These are phyloP conservation scores for Apiospora malaysiana DNA, from an alignment of 2,329 filamentous ascomycete species.

Conservation along the genomic window DNA sequence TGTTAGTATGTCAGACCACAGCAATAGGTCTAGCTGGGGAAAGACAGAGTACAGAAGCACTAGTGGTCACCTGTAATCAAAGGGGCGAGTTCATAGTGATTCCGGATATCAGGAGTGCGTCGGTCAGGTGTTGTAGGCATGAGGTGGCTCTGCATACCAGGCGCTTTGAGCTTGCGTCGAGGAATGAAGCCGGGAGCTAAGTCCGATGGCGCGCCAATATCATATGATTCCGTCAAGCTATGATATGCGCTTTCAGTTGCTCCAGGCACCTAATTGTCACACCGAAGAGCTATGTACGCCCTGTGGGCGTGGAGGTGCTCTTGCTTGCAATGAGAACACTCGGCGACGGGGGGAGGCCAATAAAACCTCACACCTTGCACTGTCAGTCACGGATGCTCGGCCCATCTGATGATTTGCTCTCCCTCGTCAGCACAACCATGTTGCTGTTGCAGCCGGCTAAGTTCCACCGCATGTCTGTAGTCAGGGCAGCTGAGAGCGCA, in stretches of 20 bases:
- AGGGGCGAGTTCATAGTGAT: background rate
- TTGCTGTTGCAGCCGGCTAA: background rate
- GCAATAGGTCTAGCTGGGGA: rapidly evolving
- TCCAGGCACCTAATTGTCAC: background rate
- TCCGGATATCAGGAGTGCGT: background rate
- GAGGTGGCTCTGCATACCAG: background rate
- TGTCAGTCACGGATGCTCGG: background rate
- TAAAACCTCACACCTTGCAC: background rate
- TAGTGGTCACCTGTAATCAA: background rate
- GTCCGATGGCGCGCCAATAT: background rate
- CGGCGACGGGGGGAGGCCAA: background rate
- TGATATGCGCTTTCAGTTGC: too few relatives aligned
- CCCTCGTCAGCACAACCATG: background rate
- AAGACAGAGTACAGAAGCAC: too few relatives aligned
- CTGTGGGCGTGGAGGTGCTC: background rate
- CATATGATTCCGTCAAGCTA: background rate
- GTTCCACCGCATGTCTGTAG: background rate
- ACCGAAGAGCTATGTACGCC: background rate
- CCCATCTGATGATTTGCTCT: background rate
- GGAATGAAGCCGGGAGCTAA: background rate
- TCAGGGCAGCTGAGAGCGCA: background rate
- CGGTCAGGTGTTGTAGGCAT: background rate
- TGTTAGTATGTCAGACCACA: background rate
- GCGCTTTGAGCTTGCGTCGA: background rate
- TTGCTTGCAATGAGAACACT: background rate